Evolutionary conservation across 768 basidiomycete genomes (phyloP), one percentile per base, ranked within the genome.

Genomic region (Auriscalpium microsporum): DNA sequence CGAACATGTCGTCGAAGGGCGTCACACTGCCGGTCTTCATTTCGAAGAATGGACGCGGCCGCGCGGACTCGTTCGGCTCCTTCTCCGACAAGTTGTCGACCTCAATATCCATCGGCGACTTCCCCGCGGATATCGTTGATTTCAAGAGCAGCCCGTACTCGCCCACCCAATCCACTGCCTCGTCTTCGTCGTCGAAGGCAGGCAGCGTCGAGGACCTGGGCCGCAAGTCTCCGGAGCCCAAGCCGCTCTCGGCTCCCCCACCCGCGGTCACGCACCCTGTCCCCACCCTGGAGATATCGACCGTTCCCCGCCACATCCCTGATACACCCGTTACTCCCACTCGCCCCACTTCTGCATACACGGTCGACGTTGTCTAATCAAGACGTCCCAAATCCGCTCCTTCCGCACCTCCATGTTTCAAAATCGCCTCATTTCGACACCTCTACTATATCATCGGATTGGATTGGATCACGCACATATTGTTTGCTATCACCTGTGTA

Each of bases 81-180:
- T 40, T 57, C 11, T 17, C 33, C 37, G 58, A 59, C 37, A 57
- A 36, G 45, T 48, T 59, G 11, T 59, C 58, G n/a, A 58, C 58
- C 2, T 59, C 58, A 7, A 54, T 59, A 35, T 50, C 58, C 33
- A 8, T 58, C 3, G 34, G 48, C 13, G 58, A 59, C 10, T 10
- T 33, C 8, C 28, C 28, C 7, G 40, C 40, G 14, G 40, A 42
- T 42, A 58, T 52, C 4, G 23, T 51, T 8, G 58, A 57, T 10
- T 36, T 57, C n/a, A 59, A 57, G 48, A 33, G 34, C 8, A 48
- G 49, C n/a, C 28, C 36, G 8, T 48, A 34, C 45, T 58, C 58
- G 2, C 56, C 56, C 3, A 23, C 46, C 19, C 57, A 52, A 11
- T 36, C 53, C 1, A 45, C 13, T 19, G 14, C 46, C 3, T 48